Evolutionary conservation across 2,329 filamentous ascomycete species (phyloP), one percentile per base, ranked within the genome.

Genomic region (Ampelomyces quisqualis): DNA sequence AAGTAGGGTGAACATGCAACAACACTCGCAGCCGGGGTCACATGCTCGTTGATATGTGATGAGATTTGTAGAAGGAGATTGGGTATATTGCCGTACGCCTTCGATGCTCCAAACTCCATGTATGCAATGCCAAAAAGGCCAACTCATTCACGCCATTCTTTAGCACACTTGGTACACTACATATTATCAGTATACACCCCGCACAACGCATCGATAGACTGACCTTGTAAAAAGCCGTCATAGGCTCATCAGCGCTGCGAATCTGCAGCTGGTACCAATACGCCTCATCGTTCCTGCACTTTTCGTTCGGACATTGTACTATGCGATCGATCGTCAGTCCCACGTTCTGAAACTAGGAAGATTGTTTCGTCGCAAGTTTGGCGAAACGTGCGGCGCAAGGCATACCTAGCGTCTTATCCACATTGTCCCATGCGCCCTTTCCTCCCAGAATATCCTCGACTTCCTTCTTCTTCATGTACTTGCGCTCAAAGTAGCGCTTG

Each of bases 251-350:
- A 37, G 93, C 93, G 76, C 89, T 95, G 57, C 93, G 84, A 72
- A 97, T 97, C 78, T 98, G 93, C 57, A 97, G 83, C 76, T 95
- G 89, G 75, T 90, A 95, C 75, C 91, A 97, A 51, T 90, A 94
- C 3, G 93, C 93, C 73, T 89, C 82, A 46, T 82, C 78, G 49
- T 89, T 89, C 62, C 87, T 78, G 75, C 93, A 98, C 41, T 78
- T 78, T 27, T 90, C 83, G 49, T 83, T 83, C 18, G 87, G 82
- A 69, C 93, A 98, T 77, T 93, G 88, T 34, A 86, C 86, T 81
- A 58, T 30, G 3, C 3, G 7, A 2, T 32, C 20, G 30, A 47
- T 33, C 46, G 43, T 30, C 20, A 40, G 17, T 26, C 5, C 23
- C 21, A 13, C 14, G 11, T 10, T 26, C 11, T n/a, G n/a, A n/a